Base-by-base conservation (phyloP, 345 rosid genomes). In the Camelina sativa region DNA sequence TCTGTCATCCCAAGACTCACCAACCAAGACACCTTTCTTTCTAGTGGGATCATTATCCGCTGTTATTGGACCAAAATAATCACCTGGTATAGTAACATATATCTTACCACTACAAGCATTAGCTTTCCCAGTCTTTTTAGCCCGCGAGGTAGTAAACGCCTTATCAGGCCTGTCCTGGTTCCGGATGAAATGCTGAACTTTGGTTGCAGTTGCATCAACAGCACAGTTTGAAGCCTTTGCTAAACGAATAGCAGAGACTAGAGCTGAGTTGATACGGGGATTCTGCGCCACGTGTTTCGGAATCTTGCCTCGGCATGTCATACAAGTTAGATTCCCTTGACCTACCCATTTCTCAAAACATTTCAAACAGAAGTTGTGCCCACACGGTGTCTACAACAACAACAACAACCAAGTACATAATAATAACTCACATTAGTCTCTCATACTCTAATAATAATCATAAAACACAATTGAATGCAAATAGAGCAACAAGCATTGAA, bases 311-410 rank as follows among this genome's bases (percentile, higher is more conserved):
- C 96, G 87, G 67, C 97, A 92, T 22, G 81, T 90, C 11, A 70
- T 84, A 32, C 96, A 88, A 1, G 82, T 82, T 12, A 53, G 54
- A 65, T 88, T 90, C 23, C 85, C 75, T 72, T 87, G 81, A 6
- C 72, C 81, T 11, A 78, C 65, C 92, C 93, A 92, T 58, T 72
- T 88, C 77, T 85, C 67, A 16, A 92, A 92, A 67, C 97, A 92
- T 41, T 80, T 86, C 2, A 92, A 59, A 67, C 96, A 90, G 62
- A 85, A 92, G 11, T 92, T 92, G 73, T 90, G 97, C 2, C 96
- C 97, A 19, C 96, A 92, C 3, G 97, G 90, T 6, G 91, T 88
- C 93, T 91, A 87, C 5, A 77, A 48, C 48, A 48, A 87, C 5
- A 77, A 48, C 48, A 48, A 16, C 46, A 25, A 23, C 25, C 28